Evolutionary conservation across 345 rosid species (phyloP).

Genomic region (Hirschfeldia incana): DNA sequence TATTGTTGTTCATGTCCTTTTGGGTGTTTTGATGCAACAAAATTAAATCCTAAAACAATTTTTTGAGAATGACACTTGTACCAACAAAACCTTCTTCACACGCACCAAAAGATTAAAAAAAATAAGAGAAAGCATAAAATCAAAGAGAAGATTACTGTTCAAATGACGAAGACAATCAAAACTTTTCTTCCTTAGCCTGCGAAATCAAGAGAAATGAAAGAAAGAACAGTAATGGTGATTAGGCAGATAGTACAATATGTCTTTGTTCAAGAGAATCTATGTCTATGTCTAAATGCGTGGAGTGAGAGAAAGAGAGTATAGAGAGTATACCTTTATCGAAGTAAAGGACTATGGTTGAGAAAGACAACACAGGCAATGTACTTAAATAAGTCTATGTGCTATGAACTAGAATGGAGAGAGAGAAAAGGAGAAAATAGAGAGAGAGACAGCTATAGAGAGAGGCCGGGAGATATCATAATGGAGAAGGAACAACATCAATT

Average conservation of each 20-base stretch:
- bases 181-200: conserved; percentile 26
- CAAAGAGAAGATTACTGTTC: conserved; percentile 36
- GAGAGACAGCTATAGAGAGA: conserved; percentile 16
- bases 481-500: conserved; percentile 28
- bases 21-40: conserved; percentile 20
- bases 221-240: conserved; percentile 22
- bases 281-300: conserved; percentile 34
- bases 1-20: conserved; percentile 41
- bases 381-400: conserved; percentile 43
- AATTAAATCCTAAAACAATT: conserved; percentile 30
- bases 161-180: conserved; percentile 36
- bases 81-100: conserved; percentile 30
- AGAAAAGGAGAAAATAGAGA: conserved; percentile 3
- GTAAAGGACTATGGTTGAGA: conserved; percentile 52
- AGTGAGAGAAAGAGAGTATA: conserved; percentile 38
- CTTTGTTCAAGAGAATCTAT: conserved; percentile 43
- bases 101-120: conserved; percentile 13
- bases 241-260: conserved; percentile 34
- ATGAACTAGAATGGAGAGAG: conserved; percentile 37
- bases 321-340: conserved; percentile 41
- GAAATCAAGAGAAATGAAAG: conserved; percentile 21
- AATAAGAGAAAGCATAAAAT: conserved; percentile 17
- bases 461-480: conserved; percentile 22
- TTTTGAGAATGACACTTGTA: conserved; percentile 44
- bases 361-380: conserved; percentile 56